Evolutionary conservation across 2,329 filamentous ascomycete species (phyloP).

Genomic region (Tolypocladium inflatum): DNA sequence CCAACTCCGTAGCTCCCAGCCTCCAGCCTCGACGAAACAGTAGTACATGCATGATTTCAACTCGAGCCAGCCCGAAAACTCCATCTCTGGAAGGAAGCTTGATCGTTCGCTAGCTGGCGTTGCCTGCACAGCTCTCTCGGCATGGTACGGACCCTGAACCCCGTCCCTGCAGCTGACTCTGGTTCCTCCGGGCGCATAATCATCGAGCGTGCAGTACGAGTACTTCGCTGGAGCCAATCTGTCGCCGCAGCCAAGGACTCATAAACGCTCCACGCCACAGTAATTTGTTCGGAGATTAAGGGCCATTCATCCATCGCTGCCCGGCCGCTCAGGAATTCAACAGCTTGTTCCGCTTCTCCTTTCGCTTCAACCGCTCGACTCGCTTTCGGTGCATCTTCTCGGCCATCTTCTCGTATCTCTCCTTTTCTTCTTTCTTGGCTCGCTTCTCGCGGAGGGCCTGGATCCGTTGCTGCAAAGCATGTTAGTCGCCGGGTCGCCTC

Average conservation of each 20-base stretch:
- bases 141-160: background rate
- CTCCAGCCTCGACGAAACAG: background rate
- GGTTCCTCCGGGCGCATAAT: background rate
- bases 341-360: conserved; percentile 93
- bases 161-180: background rate
- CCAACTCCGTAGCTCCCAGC: background rate
- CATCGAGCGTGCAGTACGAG: background rate
- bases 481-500: conserved; percentile 4
- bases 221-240: background rate
- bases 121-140: background rate
- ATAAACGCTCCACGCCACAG: background rate
- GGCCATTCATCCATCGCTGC: background rate
- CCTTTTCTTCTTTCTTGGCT: conserved; percentile 84
- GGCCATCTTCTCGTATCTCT: conserved; percentile 85
- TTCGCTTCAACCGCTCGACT: conserved; percentile 84
- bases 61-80: background rate
- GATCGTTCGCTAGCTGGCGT: background rate
- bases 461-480: conserved; percentile 52
- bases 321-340: conserved; percentile 45
- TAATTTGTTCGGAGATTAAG: background rate
- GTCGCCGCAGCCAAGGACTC: background rate
- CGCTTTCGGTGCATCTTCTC: conserved; percentile 97
- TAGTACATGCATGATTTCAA: background rate
- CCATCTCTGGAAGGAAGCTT: background rate
- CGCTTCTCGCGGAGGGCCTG: conserved; percentile 77